Conservation (phyloP, 2,329 filamentous ascomycete genomes). For the Botrytis galanthina region DNA sequence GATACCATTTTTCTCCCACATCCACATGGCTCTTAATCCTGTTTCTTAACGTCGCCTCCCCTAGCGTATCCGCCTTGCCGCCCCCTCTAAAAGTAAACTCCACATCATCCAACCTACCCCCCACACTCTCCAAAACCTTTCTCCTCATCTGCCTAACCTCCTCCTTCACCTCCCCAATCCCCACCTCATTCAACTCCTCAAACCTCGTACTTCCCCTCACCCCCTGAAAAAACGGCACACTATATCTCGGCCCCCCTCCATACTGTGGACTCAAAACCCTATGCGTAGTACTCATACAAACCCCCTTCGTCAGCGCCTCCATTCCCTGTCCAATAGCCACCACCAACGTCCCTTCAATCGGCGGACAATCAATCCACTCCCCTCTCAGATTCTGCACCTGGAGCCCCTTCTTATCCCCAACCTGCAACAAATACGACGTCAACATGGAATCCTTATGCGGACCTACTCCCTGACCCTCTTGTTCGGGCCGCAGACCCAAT, state of each 20-base stretch:
- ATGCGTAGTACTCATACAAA: constrained; percentile 80
- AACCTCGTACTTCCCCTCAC: constrained; percentile 77
- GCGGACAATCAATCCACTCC: constrained; percentile 79
- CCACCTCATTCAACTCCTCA: constrained; percentile 55
- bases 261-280: constrained; percentile 72
- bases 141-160: constrained; percentile 61
- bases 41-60: constrained; percentile 82
- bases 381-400: constrained; percentile 80
- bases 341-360: constrained; percentile 73
- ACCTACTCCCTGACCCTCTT: constrained; percentile 61
- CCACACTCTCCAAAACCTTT: constrained; percentile 55
- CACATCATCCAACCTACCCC: constrained; percentile 65
- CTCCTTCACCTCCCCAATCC: constrained; percentile 51
- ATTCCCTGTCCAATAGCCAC: constrained; percentile 86
- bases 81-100: constrained; percentile 80
- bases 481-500: constrained; percentile 45
- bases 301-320: constrained; percentile 79
- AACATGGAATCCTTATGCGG: constrained; percentile 87
- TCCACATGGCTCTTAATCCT: constrained; percentile 84
- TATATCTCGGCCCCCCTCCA: constrained; percentile 71
- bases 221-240: constrained; percentile 86
- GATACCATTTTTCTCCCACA: constrained; percentile 79
- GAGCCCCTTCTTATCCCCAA: constrained; percentile 69
- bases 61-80: constrained; percentile 62
- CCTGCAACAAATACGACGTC: constrained; percentile 77